Evolutionary conservation across 805 yeast species (phyloP), one percentile per base, ranked within the genome.

Genomic region (Candida easanensis): DNA sequence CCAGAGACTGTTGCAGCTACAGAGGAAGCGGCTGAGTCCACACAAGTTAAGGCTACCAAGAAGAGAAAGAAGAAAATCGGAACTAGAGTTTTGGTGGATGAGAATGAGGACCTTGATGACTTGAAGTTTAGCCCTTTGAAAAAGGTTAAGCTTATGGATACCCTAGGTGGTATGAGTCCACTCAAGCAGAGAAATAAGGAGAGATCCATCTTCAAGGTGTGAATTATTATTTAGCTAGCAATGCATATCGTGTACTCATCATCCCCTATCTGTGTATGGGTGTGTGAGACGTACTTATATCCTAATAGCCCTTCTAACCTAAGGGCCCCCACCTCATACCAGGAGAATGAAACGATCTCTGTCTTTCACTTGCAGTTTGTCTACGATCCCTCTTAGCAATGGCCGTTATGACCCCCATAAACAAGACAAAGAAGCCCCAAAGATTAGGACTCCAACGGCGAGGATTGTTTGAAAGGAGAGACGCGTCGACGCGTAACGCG

Each of bases 141-240:
- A 32, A 53, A 41, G 28, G 58, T 58, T 8, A 56, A 55, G 36
- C 38, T 55, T 11, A 39, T 57, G 48, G 62, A 59, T 32, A 48
- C 46, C 11, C 25, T 58, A 1, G 60, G 56, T 4, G 55, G 56
- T 13, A 52, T 58, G 5, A 54, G 59, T 36, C 62, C 63, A 1
- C 36, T 57, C 41, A 59, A 59, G 34, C 51, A 53, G 30, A 51
- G 62, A 46, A 56, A 56, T 32, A 51, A 47, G 27, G 56, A 58
- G 36, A 49, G 59, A 38, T 46, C 38, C 9, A 39, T 58, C 31
- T 56, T 58, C 33, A 57, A 51, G 41, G 53, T 58, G 3, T 57
- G 30, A 45, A 7, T n/a, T 28, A 6, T n/a, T 10, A 28, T 28
- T n/a, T n/a, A 28, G 26, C 26, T 23, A 9, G 8, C 11, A 11